These are phyloP conservation scores for Bruguiera sexangula DNA, from an alignment of 345 rosid genomes.

Conservation along the genomic window DNA sequence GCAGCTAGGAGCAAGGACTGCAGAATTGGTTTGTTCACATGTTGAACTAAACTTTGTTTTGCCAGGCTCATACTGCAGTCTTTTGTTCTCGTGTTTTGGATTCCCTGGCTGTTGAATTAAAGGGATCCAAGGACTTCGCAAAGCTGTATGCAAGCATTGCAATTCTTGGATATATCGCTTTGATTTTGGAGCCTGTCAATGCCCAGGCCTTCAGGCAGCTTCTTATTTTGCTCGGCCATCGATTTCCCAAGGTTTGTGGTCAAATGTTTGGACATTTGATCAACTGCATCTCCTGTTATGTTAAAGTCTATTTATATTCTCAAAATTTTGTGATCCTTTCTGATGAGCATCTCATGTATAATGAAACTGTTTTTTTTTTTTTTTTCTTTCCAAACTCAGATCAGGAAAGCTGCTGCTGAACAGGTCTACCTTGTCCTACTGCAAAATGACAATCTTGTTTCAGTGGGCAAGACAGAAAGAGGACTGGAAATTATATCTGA, in stretches of 20 bases:
- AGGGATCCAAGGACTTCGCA: constrained; percentile 66
- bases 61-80: constrained; percentile 47
- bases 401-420: constrained; percentile 70
- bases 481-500: constrained; percentile 58
- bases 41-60: constrained; percentile 9
- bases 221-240: constrained; percentile 62
- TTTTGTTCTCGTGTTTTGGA: constrained; percentile 64
- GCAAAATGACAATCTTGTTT: constrained; percentile 55
- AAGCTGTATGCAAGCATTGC: constrained; percentile 71
- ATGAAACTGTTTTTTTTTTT: not conserved
- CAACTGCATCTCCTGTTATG: not conserved
- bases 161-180: constrained; percentile 71
- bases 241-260: constrained; percentile 69
- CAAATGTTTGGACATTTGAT: not conserved
- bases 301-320: not conserved
- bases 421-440: constrained; percentile 70
- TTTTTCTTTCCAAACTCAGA: constrained; percentile 37
- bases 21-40: not conserved
- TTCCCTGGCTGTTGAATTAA: constrained; percentile 64
- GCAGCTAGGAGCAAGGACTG: too few species aligned
- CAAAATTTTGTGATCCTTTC: not conserved
- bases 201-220: constrained; percentile 61
- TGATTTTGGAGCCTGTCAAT: constrained; percentile 50
- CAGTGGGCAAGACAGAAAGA: constrained; percentile 55
- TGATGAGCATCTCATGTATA: not conserved